Evolutionary conservation across 768 basidiomycete species (phyloP).

Genomic region (Termitomyces sp.): DNA sequence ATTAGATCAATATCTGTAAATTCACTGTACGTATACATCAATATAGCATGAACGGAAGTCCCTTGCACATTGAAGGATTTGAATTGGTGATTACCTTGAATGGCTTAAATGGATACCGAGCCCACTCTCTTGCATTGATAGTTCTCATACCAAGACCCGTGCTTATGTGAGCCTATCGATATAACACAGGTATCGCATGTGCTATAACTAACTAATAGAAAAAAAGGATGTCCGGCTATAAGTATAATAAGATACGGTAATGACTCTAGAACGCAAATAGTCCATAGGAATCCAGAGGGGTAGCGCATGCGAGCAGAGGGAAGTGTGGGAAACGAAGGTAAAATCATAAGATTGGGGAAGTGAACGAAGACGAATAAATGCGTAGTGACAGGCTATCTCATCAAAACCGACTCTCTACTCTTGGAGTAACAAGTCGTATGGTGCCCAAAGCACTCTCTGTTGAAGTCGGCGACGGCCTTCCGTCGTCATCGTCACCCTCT

Average conservation of each 20-base stretch:
- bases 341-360: background rate
- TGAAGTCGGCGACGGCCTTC: constrained; percentile 4
- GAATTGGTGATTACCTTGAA: too few relatives aligned
- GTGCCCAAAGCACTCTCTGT: constrained; percentile 3
- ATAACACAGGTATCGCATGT: constrained; percentile 5
- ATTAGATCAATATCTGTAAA: constrained; percentile 7
- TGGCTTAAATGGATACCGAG: too few relatives aligned
- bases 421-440: constrained; percentile 14
- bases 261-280: constrained; percentile 1
- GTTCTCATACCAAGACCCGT: too few relatives aligned
- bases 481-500: constrained; percentile 16
- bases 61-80: background rate
- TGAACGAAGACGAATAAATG: background rate
- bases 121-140: too few relatives aligned
- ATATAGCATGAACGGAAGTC: background rate
- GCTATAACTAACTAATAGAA: background rate
- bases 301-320: too few relatives aligned
- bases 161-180: too few relatives aligned
- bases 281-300: constrained; percentile 4
- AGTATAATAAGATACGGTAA: constrained; percentile 3
- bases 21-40: constrained; percentile 7
- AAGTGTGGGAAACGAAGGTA: background rate
- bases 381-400: background rate
- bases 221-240: constrained; percentile 7
- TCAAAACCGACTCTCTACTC: constrained; percentile 7